Evolutionary conservation across 2,329 filamentous ascomycete species (phyloP).

Genomic region (Dactylellina parvicollis): DNA sequence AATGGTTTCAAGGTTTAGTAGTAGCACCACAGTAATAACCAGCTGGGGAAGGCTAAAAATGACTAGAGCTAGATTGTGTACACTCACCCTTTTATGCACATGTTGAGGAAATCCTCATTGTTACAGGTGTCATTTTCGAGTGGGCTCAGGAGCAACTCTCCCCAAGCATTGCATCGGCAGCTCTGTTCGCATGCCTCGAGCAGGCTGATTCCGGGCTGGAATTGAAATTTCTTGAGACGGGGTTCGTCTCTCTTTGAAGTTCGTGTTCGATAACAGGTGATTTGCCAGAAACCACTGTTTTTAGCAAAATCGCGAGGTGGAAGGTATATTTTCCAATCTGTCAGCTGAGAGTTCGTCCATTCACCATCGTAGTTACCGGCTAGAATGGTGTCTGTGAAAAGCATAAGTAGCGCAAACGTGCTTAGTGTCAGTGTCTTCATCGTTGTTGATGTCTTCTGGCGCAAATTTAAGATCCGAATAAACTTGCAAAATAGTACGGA

Average conservation of each 20-base stretch:
- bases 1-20: too few species aligned
- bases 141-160: slow-evolving; percentile 29
- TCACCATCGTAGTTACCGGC: slow-evolving; percentile 25
- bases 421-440: background rate
- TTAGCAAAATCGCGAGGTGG: background rate
- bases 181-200: background rate
- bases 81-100: background rate
- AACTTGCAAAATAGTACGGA: too few species aligned
- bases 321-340: background rate
- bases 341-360: slow-evolving; percentile 18
- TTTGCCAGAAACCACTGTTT: slow-evolving; percentile 12
- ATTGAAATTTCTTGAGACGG: too few species aligned
- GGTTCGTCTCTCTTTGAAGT: background rate
- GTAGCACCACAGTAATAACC: too few species aligned
- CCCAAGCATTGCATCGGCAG: slow-evolving; percentile 39
- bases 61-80: too few species aligned
- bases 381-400: background rate
- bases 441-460: too few species aligned
- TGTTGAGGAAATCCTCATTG: background rate
- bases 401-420: background rate
- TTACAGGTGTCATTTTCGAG: slow-evolving; percentile 2
- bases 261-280: background rate
- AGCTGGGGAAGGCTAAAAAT: too few species aligned
- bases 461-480: too few species aligned
- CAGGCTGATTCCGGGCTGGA: too few species aligned